Base-by-base conservation (phyloP, 257 asterid genomes). In the Cynanchum wilfordii region DNA sequence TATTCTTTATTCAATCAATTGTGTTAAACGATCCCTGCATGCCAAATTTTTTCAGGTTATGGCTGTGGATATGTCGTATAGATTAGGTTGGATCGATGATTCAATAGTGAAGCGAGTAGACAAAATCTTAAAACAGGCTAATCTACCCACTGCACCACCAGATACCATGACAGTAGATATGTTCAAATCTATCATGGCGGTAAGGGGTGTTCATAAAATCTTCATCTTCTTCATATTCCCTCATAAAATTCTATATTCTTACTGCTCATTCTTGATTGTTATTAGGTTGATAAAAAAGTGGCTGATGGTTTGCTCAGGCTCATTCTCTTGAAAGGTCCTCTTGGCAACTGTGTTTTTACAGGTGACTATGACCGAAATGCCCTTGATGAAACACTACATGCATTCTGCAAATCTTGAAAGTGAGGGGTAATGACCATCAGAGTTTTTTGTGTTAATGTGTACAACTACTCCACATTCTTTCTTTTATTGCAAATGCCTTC, bases 161-260 rank as follows among this genome's bases (percentile, higher is more conserved):
- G 93, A 85, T 70, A 77, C 79, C 45, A 79, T 92, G 92, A 95
- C 98, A 0, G 84, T 90, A 2, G 97, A 90, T 70, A 90, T 89
- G 97, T 95, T 92, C 76, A 89, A 89, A 78, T 92, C 98, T 68
- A 89, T 95, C 59, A 95, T 95, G 98, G 92, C 98, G 87, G 99
- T 94, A 88, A 89, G 93, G 70, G 72, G 65, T 22, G 49, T 27
- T 47, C n/a, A 38, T 3, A 62, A 13, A 52, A 57, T 70, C 10
- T 70, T 52, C 19, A n/a, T n/a, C n/a, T 17, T 20, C 25, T 20
- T 17, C 4, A 6, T 45, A 52, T 4, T n/a, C 44, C 29, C 8
- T 27, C 67, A 11, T 50, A 19, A 10, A 10, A 45, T 45, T 69
- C 44, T 38, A 38, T 69, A 70, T 15, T 6, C 20, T n/a, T 25